Conservation (phyloP, 306 rosid genomes). For the Prunus fruticosa region DNA sequence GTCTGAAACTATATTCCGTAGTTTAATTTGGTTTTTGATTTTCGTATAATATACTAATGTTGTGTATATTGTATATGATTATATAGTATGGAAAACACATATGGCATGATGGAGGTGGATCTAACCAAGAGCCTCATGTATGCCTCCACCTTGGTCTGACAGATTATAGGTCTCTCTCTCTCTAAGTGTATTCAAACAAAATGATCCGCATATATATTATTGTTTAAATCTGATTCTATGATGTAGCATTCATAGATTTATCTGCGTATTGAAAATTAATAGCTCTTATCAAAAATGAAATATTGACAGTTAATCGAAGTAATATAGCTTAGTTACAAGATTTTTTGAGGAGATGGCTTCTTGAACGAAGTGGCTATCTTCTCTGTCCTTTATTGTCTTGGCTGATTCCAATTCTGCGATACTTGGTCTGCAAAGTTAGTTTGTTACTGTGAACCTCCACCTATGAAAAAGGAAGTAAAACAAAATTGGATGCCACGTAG, state of each 20-base stretch:
- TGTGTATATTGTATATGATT: not conserved
- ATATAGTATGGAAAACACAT: conserved; percentile 68
- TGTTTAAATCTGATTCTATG: not conserved
- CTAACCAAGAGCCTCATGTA: conserved; percentile 43
- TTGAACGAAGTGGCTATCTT: not conserved
- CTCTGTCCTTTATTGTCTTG: not conserved
- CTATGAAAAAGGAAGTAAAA: not conserved
- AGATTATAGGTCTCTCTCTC: conserved; percentile 71
- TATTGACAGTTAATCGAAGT: not conserved
- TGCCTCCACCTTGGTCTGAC: conserved; percentile 89
- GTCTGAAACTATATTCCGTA: not conserved
- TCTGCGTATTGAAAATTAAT: not conserved
- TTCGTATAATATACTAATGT: not conserved
- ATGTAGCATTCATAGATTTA: not conserved
- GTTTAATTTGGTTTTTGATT: conserved; percentile 5
- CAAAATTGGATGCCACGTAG: not conserved
- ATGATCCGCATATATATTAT: not conserved
- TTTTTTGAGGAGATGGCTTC: not conserved
- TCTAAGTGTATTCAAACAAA: not conserved
- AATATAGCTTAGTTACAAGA: not conserved
- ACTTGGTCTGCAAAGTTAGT: not conserved
- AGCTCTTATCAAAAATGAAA: not conserved
- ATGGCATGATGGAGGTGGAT: conserved; percentile 36
- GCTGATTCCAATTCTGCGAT: not conserved
- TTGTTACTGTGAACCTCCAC: not conserved